A percentile compares a stretch with the other conserved stretches of the same genome.
These are phyloP conservation scores for Hirsutella rhossiliensis DNA, from an alignment of 2,329 filamentous ascomycete species.

Conservation along the genomic window DNA sequence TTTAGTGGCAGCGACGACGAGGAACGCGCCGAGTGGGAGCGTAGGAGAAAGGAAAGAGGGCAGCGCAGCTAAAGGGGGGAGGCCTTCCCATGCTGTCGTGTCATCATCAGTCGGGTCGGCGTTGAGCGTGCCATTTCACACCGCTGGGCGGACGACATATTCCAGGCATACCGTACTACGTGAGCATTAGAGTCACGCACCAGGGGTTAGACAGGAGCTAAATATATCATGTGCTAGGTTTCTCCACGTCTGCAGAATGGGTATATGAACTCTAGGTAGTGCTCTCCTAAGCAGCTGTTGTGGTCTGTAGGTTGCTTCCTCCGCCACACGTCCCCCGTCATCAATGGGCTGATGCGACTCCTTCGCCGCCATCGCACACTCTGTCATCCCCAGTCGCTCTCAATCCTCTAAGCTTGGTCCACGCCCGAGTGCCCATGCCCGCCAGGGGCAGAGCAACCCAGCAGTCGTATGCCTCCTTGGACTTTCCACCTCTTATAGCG, in stretches of 20 bases:
- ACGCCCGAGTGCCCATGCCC: no score
- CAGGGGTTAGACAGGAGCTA: constrained; percentile 1
- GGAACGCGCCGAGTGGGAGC: constrained; percentile 49
- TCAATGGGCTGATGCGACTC: no score
- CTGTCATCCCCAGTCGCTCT: no score
- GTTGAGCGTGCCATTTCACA: constrained; percentile 4
- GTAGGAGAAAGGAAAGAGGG: constrained; percentile 32
- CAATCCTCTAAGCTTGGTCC: neutral
- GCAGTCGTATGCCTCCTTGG: no score
- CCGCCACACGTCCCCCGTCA: no score
- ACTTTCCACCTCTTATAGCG: neutral
- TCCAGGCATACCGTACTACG: neutral
- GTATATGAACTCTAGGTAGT: constrained; percentile 5
- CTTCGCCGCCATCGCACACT: no score
- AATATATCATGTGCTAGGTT: constrained; percentile 2
- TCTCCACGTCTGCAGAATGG: constrained; percentile 1
- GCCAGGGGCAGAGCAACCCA: no score
- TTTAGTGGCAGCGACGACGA: constrained; percentile 54
- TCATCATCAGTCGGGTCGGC: neutral
- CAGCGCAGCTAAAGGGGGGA: constrained; percentile 8
- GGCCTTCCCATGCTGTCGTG: neutral
- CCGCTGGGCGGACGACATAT: neutral
- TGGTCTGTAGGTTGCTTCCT: no score
- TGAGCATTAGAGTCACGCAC: neutral
- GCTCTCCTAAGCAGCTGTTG: neutral